Conservation (phyloP, 371 early-diverging fungal genomes). For the Mortierella sp. region DNA sequence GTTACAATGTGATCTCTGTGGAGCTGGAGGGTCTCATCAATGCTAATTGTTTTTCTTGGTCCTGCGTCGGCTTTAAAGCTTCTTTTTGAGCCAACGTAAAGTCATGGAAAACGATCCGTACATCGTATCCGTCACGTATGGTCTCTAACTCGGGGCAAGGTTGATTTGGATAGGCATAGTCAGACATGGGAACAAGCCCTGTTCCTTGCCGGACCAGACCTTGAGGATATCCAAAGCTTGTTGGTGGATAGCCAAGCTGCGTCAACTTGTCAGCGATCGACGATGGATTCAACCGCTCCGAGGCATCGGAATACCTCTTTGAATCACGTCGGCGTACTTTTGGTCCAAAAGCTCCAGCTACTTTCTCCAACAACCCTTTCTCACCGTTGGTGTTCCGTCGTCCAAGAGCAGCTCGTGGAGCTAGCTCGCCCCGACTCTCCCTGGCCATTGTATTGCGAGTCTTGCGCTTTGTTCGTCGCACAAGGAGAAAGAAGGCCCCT, state of each 20-base stretch:
- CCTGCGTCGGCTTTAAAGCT: conserved; percentile 3
- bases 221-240: conserved; percentile 35
- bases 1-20: no score
- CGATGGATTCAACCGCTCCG: not conserved
- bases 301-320: conserved; percentile 11
- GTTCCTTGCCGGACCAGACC: conserved; percentile 23
- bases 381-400: not conserved
- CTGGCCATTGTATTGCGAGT: conserved; percentile 33
- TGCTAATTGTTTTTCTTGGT: no score
- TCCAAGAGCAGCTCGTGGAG: conserved; percentile 12
- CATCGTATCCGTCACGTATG: conserved; percentile 4
- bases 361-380: not conserved
- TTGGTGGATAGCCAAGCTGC: conserved; percentile 22
- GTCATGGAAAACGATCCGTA: conserved; percentile 29
- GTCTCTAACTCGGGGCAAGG: conserved; percentile 18
- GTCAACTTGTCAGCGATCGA: conserved; percentile 16
- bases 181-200: conserved; percentile 26
- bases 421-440: conserved; percentile 11
- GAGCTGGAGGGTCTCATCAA: no score
- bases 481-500: conserved; percentile 25
- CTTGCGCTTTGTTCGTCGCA: conserved; percentile 26
- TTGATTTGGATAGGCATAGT: conserved; percentile 35
- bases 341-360: not conserved
- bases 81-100: conserved; percentile 19
- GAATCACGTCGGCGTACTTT: conserved; percentile 1